Evolutionary conservation across 805 yeast species (phyloP).

Genomic region (Saccharomycopsis sp.): DNA sequence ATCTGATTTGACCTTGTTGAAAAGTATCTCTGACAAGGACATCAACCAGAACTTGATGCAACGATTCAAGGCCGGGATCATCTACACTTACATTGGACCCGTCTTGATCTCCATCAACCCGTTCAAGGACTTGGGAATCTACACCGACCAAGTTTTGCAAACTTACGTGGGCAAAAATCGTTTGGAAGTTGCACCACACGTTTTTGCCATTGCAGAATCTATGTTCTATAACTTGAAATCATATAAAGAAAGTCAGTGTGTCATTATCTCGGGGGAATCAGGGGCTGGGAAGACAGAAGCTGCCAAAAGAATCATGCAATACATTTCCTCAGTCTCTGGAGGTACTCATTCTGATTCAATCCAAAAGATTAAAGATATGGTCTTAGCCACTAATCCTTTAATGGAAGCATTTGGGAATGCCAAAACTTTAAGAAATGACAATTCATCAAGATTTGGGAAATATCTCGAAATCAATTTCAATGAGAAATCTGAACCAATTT

Average conservation of each 20-base stretch:
- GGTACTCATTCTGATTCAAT: slow-evolving; percentile 59
- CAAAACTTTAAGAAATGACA: slow-evolving; percentile 79
- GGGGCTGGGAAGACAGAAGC: slow-evolving; percentile 99
- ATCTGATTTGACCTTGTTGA: slow-evolving; percentile 80
- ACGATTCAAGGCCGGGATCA: slow-evolving; percentile 80
- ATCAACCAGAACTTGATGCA: slow-evolving; percentile 87
- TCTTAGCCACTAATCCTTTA: slow-evolving; percentile 89
- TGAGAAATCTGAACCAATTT: slow-evolving; percentile 73
- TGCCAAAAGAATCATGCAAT: slow-evolving; percentile 96
- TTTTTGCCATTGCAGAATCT: slow-evolving; percentile 92
- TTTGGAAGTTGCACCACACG: slow-evolving; percentile 96
- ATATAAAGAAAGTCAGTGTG: slow-evolving; percentile 92
- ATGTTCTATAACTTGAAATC: slow-evolving; percentile 95
- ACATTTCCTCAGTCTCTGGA: slow-evolving; percentile 78
- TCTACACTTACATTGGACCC: slow-evolving; percentile 90
- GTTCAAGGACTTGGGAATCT: slow-evolving; percentile 90
- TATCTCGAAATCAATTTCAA: slow-evolving; percentile 88
- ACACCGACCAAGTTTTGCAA: slow-evolving; percentile 66
- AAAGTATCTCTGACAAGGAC: slow-evolving; percentile 82
- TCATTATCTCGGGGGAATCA: slow-evolving; percentile 93
- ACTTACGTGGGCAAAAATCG: slow-evolving; percentile 86
- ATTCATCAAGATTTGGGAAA: slow-evolving; percentile 87
- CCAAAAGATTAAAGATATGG: slow-evolving; percentile 90
- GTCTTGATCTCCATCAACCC: slow-evolving; percentile 95
- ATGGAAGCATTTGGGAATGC: slow-evolving; percentile 92